phyloP scores from a whole-genome alignment of 2,329 filamentous ascomycete genomes.

The Hysterium pulicare region DNA sequence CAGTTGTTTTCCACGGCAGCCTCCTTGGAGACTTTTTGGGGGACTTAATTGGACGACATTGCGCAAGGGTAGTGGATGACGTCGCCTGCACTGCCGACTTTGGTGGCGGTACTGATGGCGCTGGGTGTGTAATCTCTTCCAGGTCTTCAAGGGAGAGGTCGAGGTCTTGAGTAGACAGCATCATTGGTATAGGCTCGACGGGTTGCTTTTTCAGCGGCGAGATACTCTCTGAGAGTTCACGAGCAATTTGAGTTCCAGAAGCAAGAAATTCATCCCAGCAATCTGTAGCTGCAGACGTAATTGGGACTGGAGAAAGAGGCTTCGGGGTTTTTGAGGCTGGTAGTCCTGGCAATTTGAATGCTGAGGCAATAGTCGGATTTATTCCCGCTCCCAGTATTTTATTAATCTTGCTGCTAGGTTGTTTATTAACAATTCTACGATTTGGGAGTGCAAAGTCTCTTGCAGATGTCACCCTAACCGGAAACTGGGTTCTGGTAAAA shows the following conservation, averaged over 20 bases:
- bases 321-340: conserved; percentile 19
- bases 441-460: no score
- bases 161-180: conserved; percentile 39
- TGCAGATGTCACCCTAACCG: conserved; percentile 28
- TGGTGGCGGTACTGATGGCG: neutral
- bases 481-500: conserved; percentile 31
- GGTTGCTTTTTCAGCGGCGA: neutral
- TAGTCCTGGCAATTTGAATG: conserved; percentile 25
- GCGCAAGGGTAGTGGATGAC: no score
- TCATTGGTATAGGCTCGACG: conserved; percentile 12
- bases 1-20: no score
- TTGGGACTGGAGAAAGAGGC: neutral
- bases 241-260: conserved; percentile 45
- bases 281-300: conserved; percentile 11
- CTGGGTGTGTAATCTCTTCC: conserved; percentile 21
- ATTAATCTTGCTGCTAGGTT: no score
- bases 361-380: no score
- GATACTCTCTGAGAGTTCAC: conserved; percentile 31
- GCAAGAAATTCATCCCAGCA: conserved; percentile 42
- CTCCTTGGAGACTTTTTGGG: no score
- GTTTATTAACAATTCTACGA: no score
- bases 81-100: no score
- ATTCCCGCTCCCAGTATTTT: neutral
- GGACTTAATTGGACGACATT: no score
- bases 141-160: conserved; percentile 42